A percentile compares a stretch with the other conserved stretches of the same genome.
Conservation (phyloP, 352 stramenopile genomes). For the Globisporangium barbulae region DNA sequence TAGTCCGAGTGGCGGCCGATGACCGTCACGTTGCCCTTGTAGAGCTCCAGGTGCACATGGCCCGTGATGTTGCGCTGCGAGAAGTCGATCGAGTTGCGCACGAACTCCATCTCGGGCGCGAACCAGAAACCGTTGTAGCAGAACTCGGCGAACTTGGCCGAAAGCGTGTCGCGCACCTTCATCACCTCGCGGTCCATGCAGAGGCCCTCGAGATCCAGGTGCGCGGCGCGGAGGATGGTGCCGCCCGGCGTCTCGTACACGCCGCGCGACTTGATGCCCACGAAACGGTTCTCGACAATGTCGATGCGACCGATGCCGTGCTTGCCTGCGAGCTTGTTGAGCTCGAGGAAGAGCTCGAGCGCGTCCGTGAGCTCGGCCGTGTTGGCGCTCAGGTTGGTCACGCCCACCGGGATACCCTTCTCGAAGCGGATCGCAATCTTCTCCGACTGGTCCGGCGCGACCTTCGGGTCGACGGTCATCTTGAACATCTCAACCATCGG, state of each 20-base stretch:
- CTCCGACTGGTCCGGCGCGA: slow-evolving; percentile 88
- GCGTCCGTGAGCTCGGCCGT: slow-evolving; percentile 89
- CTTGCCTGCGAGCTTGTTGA: slow-evolving; percentile 96
- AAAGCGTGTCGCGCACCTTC: slow-evolving; percentile 90
- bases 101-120: slow-evolving; percentile 98
- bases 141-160: slow-evolving; percentile 95
- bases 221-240: slow-evolving; percentile 87
- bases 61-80: slow-evolving; percentile 94
- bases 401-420: slow-evolving; percentile 92
- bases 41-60: slow-evolving; percentile 93
- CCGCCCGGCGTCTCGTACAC: slow-evolving; percentile 98
- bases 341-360: slow-evolving; percentile 96
- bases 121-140: slow-evolving; percentile 99
- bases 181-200: slow-evolving; percentile 97
- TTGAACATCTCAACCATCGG: slow-evolving; percentile 97
- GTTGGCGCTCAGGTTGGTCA: slow-evolving; percentile 87
- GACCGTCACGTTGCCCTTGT: slow-evolving; percentile 98
- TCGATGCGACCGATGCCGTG: slow-evolving; percentile 98
- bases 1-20: slow-evolving; percentile 91
- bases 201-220: slow-evolving; percentile 94
- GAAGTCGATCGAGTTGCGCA: slow-evolving; percentile 94
- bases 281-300: slow-evolving; percentile 99
- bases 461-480: slow-evolving; percentile 96
- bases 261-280: slow-evolving; percentile 99
- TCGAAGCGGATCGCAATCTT: slow-evolving; percentile 94